A percentile compares a stretch with the other conserved stretches of the same genome.
phyloP scores from a whole-genome alignment of 2,329 filamentous ascomycete genomes.

The Aspergillus chevalieri region DNA sequence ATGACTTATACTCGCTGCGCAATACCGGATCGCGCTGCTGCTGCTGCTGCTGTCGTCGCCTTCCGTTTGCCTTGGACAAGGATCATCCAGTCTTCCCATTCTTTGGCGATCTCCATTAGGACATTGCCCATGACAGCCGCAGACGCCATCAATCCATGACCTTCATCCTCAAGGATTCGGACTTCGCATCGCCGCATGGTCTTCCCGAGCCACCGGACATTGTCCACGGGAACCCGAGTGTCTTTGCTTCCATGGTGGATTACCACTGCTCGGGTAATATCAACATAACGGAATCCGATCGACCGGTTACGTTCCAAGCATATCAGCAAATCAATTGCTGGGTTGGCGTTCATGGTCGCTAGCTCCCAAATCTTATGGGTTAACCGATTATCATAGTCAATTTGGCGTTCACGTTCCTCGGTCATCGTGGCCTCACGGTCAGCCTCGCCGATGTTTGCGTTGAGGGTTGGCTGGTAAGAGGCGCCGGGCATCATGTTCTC shows the following conservation, averaged over 20 bases:
- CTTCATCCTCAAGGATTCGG: constrained; percentile 80
- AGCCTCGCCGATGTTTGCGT: constrained; percentile 3
- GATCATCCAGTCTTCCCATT: constrained; percentile 84
- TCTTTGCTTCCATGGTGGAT: constrained; percentile 93
- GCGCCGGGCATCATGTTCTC: constrained; percentile 12
- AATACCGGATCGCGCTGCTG: constrained; percentile 18
- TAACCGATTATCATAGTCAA: constrained; percentile 69
- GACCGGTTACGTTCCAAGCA: constrained; percentile 85
- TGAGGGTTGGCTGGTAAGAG: constrained; percentile 11
- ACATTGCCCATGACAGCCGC: constrained; percentile 88
- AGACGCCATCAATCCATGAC: constrained; percentile 93
- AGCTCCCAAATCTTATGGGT: constrained; percentile 93
- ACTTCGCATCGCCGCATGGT: constrained; percentile 93
- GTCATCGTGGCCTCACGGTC: constrained; percentile 13
- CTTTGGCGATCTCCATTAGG: constrained; percentile 86
- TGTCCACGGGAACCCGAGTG: constrained; percentile 86
- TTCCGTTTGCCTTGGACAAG: constrained; percentile 43
- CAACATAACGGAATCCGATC: constrained; percentile 94
- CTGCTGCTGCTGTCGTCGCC: constrained; percentile 18
- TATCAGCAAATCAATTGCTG: constrained; percentile 84
- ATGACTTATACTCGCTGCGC: constrained; percentile 1
- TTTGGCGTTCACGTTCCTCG: constrained; percentile 32
- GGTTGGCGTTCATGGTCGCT: constrained; percentile 85
- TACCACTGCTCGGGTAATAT: constrained; percentile 83
- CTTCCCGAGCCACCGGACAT: constrained; percentile 89